These are phyloP conservation scores for Termitomyces sp. DNA, from an alignment of 768 basidiomycete genomes.

Conservation along the genomic window DNA sequence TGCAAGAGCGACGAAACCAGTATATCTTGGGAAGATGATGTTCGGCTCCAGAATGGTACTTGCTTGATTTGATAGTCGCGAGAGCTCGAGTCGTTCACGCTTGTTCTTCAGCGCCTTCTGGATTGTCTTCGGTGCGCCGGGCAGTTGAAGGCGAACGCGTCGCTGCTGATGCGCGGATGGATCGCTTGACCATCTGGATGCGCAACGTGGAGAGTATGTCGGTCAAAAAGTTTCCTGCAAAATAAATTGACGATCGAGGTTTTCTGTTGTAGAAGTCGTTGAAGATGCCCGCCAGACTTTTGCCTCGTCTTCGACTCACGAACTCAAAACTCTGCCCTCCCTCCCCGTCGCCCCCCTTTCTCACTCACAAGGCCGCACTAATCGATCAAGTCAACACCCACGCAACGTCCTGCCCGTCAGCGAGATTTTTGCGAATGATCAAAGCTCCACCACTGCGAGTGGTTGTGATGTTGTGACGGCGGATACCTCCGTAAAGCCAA, in stretches of 20 bases:
- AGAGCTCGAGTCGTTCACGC: not conserved
- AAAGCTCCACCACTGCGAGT: constrained; percentile 26
- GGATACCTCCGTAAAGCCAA: constrained; percentile 15
- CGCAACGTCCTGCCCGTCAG: constrained; percentile 59
- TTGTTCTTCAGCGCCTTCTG: constrained; percentile 35
- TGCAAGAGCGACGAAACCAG: constrained; percentile 19
- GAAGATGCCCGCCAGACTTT: constrained; percentile 78
- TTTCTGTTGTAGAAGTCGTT: constrained; percentile 57
- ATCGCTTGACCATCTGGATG: constrained; percentile 80
- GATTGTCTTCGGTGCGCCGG: constrained; percentile 47
- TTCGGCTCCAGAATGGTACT: constrained; percentile 36
- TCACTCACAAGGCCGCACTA: constrained; percentile 36
- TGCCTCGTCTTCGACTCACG: constrained; percentile 42
- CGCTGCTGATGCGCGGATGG: constrained; percentile 47
- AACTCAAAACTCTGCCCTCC: constrained; percentile 46
- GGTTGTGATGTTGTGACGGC: constrained; percentile 24
- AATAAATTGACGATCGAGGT: constrained; percentile 6
- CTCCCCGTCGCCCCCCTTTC: constrained; percentile 58
- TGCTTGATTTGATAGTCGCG: not conserved
- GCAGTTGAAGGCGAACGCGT: constrained; percentile 46
- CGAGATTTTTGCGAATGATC: constrained; percentile 58
- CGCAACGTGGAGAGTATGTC: constrained; percentile 76
- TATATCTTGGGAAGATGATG: constrained; percentile 48
- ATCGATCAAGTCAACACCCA: constrained; percentile 49
- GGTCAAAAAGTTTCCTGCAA: not conserved